Evolutionary conservation across 2,329 filamentous ascomycete species (phyloP).

Genomic region (Phyllosticta capitalensis): DNA sequence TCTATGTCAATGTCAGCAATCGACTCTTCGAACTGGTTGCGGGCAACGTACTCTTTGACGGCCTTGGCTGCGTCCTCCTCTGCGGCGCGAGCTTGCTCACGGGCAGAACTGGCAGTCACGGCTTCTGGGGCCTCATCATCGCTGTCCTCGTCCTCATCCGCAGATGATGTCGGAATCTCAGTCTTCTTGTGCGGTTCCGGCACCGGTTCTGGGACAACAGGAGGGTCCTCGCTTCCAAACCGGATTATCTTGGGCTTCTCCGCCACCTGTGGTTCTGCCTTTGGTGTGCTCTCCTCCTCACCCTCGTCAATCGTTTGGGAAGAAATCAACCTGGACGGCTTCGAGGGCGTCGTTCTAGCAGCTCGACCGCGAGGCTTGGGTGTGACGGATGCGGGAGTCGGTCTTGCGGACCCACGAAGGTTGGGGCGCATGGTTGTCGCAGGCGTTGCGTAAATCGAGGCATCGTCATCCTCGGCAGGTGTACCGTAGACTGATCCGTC

Average conservation of each 20-base stretch:
- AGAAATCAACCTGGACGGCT: conserved; percentile 3
- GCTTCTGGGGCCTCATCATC: conserved; percentile 31
- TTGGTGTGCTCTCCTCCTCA: conserved; percentile 1
- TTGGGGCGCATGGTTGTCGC: conserved; percentile 4
- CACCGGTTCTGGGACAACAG: background rate
- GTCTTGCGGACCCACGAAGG: background rate
- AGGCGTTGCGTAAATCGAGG: conserved; percentile 10
- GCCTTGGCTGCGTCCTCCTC: conserved; percentile 24
- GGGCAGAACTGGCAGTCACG: conserved; percentile 24
- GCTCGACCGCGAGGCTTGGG: conserved; percentile 2
- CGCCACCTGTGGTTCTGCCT: background rate
- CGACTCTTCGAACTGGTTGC: background rate
- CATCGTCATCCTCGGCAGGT: conserved; percentile 3
- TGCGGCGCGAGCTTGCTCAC: conserved; percentile 19
- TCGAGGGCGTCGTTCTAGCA: conserved; percentile 5
- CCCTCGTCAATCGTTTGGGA: conserved; percentile 5
- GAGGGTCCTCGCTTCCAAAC: conserved; percentile 28
- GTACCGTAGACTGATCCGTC: conserved; percentile 9
- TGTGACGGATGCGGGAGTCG: conserved; percentile 1
- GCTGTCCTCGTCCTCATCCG: conserved; percentile 17
- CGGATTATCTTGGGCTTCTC: conserved; percentile 17
- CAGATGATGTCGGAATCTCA: background rate
- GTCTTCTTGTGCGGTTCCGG: background rate
- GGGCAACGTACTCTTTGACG: conserved; percentile 14
- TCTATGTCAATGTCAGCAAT: background rate